A percentile compares a stretch with the other conserved stretches of the same genome.
phyloP scores from a whole-genome alignment of 495 filamentous ascomycete genomes.

The Penicillium paxilli region DNA sequence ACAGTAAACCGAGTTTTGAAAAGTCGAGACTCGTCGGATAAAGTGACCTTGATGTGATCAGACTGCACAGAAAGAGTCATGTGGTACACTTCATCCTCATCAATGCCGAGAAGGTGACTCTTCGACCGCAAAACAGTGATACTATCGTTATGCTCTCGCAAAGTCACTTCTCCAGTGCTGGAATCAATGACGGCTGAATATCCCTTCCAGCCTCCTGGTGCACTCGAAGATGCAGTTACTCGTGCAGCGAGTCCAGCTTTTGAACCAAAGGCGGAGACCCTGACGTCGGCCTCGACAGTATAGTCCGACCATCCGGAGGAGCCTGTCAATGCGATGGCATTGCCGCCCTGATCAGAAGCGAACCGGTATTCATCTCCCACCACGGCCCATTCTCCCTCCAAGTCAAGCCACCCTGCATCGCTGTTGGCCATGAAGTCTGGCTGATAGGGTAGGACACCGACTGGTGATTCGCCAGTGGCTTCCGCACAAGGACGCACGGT shows the following conservation, averaged over 20 bases:
- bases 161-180: not conserved
- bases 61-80: not conserved
- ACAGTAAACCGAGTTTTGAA: not conserved
- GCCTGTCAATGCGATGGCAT: not conserved
- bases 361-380: not conserved
- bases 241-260: not conserved
- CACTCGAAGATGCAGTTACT: not conserved
- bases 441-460: not conserved
- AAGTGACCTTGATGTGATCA: not conserved
- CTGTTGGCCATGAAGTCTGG: not conserved
- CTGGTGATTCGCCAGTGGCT: not conserved
- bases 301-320: conserved; percentile 4
- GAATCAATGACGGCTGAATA: not conserved
- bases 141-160: not conserved
- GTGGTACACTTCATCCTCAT: not conserved
- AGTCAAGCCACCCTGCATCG: not conserved
- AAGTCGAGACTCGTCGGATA: not conserved
- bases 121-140: not conserved
- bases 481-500: not conserved
- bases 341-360: not conserved
- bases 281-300: not conserved
- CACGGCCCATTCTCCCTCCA: not conserved
- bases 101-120: not conserved
- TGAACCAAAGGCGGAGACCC: not conserved
- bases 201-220: not conserved